Evolutionary conservation across 176 grass and related monocot genomes (phyloP), one percentile per base, ranked within the genome.

Genomic region (Aegilops longissima): DNA sequence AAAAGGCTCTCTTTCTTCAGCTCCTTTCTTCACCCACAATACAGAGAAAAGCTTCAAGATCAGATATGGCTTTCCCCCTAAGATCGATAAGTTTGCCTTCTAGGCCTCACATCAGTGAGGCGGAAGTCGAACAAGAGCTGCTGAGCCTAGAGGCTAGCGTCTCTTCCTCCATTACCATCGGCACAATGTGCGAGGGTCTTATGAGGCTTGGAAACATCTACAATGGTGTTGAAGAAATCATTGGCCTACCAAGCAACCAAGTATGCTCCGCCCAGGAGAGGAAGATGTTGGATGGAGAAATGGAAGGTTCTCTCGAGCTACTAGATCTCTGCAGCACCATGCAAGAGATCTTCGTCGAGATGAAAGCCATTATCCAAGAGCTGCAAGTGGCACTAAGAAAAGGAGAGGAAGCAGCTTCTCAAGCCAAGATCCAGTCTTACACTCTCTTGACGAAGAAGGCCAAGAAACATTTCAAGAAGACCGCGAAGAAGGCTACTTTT

Each of bases 311-410:
- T 11, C 38, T 91, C 16, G 42, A 52, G 64, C 62, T 91, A 6
- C 11, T 91, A 69, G 89, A 90, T 72, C 58, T 88, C 42, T 93
- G 88, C 47, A 70, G 75, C 4, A n/a, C 58, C 9, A 78, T 85
- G 80, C 80, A 77, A 9, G 86, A 88, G 40, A 52, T 36, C 59
- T 86, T 93, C 4, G 35, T 12, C 11, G 65, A 33, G 45, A 80
- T 83, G 54, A 52, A 91, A 82, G 63, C 73, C 59, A 52, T 86
- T 40, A 35, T 88, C 34, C 63, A 83, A 42, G 81, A 85, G 12
- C 62, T 91, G 42, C 87, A 82, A 5, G 51, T 85, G 29, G 47
- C 54, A 79, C 59, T 85, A 12, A 80, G 85, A 68, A 85, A 78
- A 84, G 90, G 89, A 79, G 82, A 82, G 21, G 8, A 52, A 4